A percentile compares a stretch with the other conserved stretches of the same genome.
Conservation (phyloP, 306 rosid genomes). For the Acacia acuminata region DNA sequence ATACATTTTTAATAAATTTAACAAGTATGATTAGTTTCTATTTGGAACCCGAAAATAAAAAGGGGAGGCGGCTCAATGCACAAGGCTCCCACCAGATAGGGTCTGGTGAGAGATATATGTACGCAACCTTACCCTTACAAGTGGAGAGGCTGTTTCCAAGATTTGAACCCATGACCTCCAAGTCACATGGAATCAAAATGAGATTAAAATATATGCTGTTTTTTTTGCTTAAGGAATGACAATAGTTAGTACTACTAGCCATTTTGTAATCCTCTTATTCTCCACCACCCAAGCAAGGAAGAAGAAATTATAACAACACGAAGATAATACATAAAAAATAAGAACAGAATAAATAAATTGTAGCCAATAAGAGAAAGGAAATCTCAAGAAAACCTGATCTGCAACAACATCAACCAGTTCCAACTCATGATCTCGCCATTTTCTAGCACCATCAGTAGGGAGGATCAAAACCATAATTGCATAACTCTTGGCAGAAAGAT, state of each 20-base stretch:
- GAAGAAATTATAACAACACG: background rate
- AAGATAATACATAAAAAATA: background rate
- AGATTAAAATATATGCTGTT: background rate
- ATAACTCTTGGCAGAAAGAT: conserved; percentile 66
- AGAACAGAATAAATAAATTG: background rate
- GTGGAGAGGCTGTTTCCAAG: too few species aligned
- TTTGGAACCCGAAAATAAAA: background rate
- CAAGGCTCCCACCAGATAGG: too few species aligned
- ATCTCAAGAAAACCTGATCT: conserved; percentile 66
- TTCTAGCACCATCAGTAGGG: conserved; percentile 75
- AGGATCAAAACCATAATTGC: conserved; percentile 96
- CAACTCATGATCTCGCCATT: conserved; percentile 92
- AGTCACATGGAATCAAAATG: background rate
- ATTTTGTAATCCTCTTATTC: conserved; percentile 7
- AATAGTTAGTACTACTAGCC: conserved; percentile 5
- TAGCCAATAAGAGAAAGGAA: conserved; percentile 22
- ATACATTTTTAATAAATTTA: conserved; percentile 7
- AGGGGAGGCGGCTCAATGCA: fast-evolving
- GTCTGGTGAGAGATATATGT: too few species aligned
- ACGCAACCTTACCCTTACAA: too few species aligned
- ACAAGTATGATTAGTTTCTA: background rate
- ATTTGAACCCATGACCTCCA: too few species aligned
- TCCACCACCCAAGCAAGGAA: conserved; percentile 4
- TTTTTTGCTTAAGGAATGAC: conserved; percentile 1
- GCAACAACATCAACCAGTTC: conserved; percentile 94